These are phyloP conservation scores for Arthrocladium fulminans DNA, from an alignment of 2,329 filamentous ascomycete genomes.

Conservation along the genomic window DNA sequence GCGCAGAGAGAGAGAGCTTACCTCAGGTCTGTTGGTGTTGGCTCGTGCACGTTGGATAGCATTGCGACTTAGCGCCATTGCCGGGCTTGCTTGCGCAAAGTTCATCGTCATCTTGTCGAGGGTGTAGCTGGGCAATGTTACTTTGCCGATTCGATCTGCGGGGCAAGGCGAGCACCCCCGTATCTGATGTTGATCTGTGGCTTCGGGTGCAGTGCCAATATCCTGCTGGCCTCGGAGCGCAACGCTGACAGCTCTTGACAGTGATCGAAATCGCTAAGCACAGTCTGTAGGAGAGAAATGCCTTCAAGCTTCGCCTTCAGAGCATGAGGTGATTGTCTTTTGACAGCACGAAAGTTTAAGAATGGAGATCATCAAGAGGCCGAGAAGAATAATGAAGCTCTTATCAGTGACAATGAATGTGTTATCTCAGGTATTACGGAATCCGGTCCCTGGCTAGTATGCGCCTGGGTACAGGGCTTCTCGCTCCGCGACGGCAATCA, in stretches of 20 bases:
- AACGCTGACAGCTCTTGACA: no score
- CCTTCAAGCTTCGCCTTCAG: no score
- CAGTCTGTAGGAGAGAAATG: no score
- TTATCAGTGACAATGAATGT: neutral
- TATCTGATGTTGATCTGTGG: no score
- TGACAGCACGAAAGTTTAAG: neutral
- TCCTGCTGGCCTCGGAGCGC: no score
- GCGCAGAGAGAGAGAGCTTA: neutral
- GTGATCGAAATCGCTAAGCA: no score
- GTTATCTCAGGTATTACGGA: conserved; percentile 4
- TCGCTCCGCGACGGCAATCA: no score
- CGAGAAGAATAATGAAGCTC: neutral
- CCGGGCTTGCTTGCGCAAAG: conserved; percentile 18
- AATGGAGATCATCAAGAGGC: neutral
- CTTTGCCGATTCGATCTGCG: no score
- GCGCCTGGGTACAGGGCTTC: neutral
- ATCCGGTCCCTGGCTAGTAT: neutral
- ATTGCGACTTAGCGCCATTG: conserved; percentile 15
- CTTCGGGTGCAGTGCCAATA: no score
- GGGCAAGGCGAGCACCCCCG: no score
- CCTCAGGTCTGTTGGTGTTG: neutral
- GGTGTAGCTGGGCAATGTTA: neutral
- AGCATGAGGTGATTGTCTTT: no score
- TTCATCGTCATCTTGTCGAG: conserved; percentile 13
- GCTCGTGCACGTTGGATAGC: conserved; percentile 9